These are phyloP conservation scores for Hypoxylon lenormandii DNA, from an alignment of 495 filamentous ascomycete genomes.

Conservation along the genomic window DNA sequence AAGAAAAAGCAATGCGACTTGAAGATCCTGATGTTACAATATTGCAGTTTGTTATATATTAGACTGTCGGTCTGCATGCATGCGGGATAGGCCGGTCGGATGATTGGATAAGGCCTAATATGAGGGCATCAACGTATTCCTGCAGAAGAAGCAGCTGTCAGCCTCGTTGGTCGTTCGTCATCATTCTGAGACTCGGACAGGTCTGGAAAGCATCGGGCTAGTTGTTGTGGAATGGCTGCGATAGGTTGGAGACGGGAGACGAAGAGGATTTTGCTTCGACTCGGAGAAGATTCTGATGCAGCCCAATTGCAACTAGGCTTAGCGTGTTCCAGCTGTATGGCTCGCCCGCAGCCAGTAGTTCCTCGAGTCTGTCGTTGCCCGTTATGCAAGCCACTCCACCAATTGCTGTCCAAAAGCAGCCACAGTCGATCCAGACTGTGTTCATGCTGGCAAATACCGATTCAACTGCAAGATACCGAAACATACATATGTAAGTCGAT, in stretches of 20 bases:
- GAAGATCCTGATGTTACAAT: conserved; percentile 14
- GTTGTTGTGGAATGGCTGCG: conserved; percentile 9
- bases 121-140: conserved; percentile 9
- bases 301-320: conserved; percentile 15
- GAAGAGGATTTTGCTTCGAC: not conserved
- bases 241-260: conserved; percentile 29
- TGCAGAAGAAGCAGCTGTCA: conserved; percentile 10
- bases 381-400: conserved; percentile 21
- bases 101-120: not conserved
- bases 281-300: not conserved
- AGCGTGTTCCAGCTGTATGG: conserved; percentile 24
- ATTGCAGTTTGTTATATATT: not conserved
- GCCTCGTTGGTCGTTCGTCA: conserved; percentile 21
- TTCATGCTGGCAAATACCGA: conserved; percentile 13
- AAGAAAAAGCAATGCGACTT: conserved; percentile 35
- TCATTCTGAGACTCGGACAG: conserved; percentile 33
- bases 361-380: not conserved
- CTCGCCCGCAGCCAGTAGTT: not conserved
- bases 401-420: not conserved
- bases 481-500: conserved; percentile 4
- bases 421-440: not conserved
- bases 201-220: conserved; percentile 23
- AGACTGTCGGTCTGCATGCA: not conserved
- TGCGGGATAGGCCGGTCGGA: conserved; percentile 6
- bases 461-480: conserved; percentile 5